These are phyloP conservation scores for Hanseniaspora vineae DNA, from an alignment of 805 yeast species.

Conservation along the genomic window DNA sequence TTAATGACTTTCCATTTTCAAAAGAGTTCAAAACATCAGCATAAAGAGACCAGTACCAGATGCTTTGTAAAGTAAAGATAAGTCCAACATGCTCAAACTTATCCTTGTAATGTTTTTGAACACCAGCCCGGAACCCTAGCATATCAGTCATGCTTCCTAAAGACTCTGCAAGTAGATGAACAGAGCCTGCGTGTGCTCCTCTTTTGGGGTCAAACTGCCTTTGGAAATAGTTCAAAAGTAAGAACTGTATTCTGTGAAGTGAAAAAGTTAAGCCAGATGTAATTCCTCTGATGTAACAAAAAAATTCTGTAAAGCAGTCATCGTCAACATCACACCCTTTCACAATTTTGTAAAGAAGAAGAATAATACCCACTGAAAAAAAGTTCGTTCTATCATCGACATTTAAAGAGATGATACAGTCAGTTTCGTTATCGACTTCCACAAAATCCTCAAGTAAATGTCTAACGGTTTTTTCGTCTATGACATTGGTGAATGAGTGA, in stretches of 20 bases:
- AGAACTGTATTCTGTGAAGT: conserved; percentile 18
- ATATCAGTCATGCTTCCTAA: conserved; percentile 10
- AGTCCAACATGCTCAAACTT: conserved; percentile 12
- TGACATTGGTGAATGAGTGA: too few relatives aligned
- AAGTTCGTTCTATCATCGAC: not conserved
- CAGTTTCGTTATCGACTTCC: not conserved
- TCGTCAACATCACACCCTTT: not conserved
- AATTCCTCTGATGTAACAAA: not conserved
- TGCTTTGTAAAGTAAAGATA: conserved; percentile 10
- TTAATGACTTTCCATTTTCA: conserved; percentile 15
- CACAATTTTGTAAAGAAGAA: not conserved
- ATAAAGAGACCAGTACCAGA: conserved; percentile 18
- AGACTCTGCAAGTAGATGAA: conserved; percentile 6
- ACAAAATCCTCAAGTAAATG: not conserved
- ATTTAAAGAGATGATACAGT: not conserved
- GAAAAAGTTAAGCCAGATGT: not conserved
- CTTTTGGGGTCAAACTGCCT: conserved; percentile 9
- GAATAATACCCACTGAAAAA: not conserved
- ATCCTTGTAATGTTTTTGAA: conserved; percentile 7
- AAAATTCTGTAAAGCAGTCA: not conserved
- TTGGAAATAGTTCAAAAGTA: conserved; percentile 13
- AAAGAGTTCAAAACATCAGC: conserved; percentile 16
- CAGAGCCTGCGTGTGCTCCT: conserved; percentile 14
- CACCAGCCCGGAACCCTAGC: conserved; percentile 16
- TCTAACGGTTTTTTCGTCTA: not conserved